Conservation (phyloP, 1,284 basidiomycete genomes). For the Ganoderma sp. region DNA sequence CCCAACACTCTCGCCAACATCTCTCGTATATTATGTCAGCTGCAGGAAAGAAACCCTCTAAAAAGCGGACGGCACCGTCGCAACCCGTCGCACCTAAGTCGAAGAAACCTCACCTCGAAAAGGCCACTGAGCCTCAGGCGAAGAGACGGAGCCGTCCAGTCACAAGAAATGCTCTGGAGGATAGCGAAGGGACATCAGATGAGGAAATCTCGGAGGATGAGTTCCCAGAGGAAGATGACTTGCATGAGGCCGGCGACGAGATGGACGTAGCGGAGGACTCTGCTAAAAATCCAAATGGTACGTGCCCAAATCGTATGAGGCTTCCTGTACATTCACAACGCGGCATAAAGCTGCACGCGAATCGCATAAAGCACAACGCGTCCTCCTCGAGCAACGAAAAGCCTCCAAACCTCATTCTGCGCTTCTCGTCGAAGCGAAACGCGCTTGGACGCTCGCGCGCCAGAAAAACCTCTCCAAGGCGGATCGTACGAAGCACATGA, state of each 20-base stretch:
- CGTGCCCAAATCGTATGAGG: slow-evolving; percentile 23
- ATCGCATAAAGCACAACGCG: slow-evolving; percentile 71
- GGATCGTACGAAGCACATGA: slow-evolving; percentile 78
- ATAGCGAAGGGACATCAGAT: slow-evolving; percentile 41
- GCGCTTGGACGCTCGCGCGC: slow-evolving; percentile 81
- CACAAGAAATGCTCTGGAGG: slow-evolving; percentile 45
- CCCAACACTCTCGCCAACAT: background rate
- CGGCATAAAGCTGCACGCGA: slow-evolving; percentile 57
- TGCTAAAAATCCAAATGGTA: slow-evolving; percentile 63
- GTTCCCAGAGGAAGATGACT: slow-evolving; percentile 36
- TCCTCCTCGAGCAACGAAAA: slow-evolving; percentile 65
- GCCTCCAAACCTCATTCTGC: slow-evolving; percentile 81
- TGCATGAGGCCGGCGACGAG: slow-evolving; percentile 36
- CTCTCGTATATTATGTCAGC: slow-evolving; percentile 16
- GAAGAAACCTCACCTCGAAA: slow-evolving; percentile 58
- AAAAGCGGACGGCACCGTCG: slow-evolving; percentile 56
- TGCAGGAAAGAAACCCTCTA: slow-evolving; percentile 34
- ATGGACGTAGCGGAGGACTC: slow-evolving; percentile 25
- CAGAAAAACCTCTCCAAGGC: slow-evolving; percentile 72
- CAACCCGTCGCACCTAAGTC: slow-evolving; percentile 51
- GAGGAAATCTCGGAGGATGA: slow-evolving; percentile 43
- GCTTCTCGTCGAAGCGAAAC: slow-evolving; percentile 76
- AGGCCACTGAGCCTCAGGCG: slow-evolving; percentile 36
- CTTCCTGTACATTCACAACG: background rate
- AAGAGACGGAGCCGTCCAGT: slow-evolving; percentile 63